A percentile compares a stretch with the other conserved stretches of the same genome.
These are phyloP conservation scores for Monosporascus sp. DNA, from an alignment of 2,329 filamentous ascomycete species.

Conservation along the genomic window DNA sequence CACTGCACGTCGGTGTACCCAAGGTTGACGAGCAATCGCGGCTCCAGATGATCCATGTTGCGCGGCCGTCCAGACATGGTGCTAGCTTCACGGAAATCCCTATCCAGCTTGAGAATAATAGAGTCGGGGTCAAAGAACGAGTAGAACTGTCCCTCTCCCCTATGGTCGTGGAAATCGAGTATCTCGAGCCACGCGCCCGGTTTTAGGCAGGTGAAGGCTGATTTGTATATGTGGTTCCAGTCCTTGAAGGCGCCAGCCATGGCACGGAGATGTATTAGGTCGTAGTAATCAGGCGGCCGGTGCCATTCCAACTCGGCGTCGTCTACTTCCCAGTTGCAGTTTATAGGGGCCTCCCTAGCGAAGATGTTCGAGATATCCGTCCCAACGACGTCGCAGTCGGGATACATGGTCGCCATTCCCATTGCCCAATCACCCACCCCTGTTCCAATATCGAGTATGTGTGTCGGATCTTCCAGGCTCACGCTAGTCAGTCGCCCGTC, in stretches of 20 bases:
- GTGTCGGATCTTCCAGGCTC: constrained; percentile 33
- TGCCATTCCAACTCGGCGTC: constrained; percentile 56
- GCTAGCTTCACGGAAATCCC: constrained; percentile 39
- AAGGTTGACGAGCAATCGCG: constrained; percentile 37
- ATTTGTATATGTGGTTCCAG: constrained; percentile 50
- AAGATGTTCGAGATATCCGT: constrained; percentile 57
- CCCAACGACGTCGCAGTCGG: constrained; percentile 51
- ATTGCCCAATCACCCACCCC: constrained; percentile 51
- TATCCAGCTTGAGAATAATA: constrained; percentile 35
- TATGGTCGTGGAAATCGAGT: constrained; percentile 46
- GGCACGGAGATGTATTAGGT: constrained; percentile 52
- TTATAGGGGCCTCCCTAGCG: constrained; percentile 50
- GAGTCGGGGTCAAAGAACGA: constrained; percentile 40
- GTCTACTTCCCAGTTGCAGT: constrained; percentile 56
- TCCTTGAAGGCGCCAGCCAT: constrained; percentile 52
- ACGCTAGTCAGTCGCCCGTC: constrained; percentile 40
- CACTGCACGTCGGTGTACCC: constrained; percentile 48
- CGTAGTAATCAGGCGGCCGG: constrained; percentile 44
- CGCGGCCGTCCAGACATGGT: constrained; percentile 39
- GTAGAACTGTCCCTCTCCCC: constrained; percentile 31
- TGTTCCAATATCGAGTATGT: constrained; percentile 55
- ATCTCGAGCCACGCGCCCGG: constrained; percentile 55
- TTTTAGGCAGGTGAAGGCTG: constrained; percentile 47
- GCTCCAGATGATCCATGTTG: constrained; percentile 41
- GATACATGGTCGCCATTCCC: constrained; percentile 49